These are phyloP conservation scores for Fusarium sp. DNA, from an alignment of 2,329 filamentous ascomycete genomes.

Conservation along the genomic window DNA sequence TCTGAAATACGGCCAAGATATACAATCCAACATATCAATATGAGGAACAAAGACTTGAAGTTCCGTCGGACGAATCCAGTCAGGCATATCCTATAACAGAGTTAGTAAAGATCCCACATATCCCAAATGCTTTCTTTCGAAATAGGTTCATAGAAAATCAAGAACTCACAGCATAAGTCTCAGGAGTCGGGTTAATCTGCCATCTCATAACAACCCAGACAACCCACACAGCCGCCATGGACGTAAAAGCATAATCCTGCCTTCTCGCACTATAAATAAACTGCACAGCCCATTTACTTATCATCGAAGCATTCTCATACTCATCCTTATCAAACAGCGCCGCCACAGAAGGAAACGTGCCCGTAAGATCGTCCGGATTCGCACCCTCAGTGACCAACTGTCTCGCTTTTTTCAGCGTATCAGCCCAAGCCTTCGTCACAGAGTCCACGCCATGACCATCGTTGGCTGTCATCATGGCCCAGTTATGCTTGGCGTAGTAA, in stretches of 20 bases:
- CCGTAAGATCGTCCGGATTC: slow-evolving; percentile 12
- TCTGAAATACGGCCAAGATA: slow-evolving; percentile 17
- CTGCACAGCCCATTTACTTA: slow-evolving; percentile 33
- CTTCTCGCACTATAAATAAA: slow-evolving; percentile 25
- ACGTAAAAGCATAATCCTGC: slow-evolving; percentile 14
- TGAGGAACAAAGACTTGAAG: slow-evolving; percentile 21
- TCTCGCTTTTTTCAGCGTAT: slow-evolving; percentile 19
- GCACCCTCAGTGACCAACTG: slow-evolving; percentile 14
- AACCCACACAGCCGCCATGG: slow-evolving; percentile 25
- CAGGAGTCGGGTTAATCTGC: slow-evolving; percentile 20
- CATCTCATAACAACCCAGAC: slow-evolving; percentile 20
- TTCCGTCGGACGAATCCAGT: slow-evolving; percentile 20
- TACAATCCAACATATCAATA: slow-evolving; percentile 27
- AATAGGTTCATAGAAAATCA: not conserved
- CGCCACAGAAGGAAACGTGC: slow-evolving; percentile 18
- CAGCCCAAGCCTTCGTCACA: slow-evolving; percentile 25
- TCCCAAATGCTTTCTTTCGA: accelerated
- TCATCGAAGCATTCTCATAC: slow-evolving; percentile 23
- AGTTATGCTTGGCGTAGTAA: slow-evolving; percentile 26
- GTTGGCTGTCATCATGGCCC: slow-evolving; percentile 32
- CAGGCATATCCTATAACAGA: slow-evolving; percentile 6
- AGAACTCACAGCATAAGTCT: slow-evolving; percentile 21
- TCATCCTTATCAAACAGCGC: slow-evolving; percentile 24
- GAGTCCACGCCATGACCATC: slow-evolving; percentile 17
- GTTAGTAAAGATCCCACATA: not conserved